Evolutionary conservation across 2,329 filamentous ascomycete species (phyloP).

Genomic region (Pseudogymnoascus sp.): DNA sequence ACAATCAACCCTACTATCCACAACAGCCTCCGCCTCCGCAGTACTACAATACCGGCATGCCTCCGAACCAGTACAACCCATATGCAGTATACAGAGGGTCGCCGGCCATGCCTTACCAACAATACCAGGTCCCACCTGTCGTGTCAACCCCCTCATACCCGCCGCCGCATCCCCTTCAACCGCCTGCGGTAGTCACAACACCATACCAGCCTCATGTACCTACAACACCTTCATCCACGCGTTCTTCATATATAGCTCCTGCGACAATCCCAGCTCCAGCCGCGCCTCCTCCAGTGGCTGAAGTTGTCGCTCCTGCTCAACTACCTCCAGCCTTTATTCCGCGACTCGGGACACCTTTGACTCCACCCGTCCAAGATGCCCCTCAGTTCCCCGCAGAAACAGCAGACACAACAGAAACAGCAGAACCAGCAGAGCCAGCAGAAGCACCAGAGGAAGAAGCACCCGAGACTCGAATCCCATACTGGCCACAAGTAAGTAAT

Average conservation of each 20-base stretch:
- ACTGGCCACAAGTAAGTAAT: conserved; percentile 22
- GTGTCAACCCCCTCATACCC: conserved; percentile 38
- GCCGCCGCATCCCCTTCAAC: conserved; percentile 29
- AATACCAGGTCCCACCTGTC: conserved; percentile 39
- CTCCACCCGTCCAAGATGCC: not conserved
- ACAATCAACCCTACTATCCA: conserved; percentile 42
- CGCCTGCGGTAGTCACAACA: conserved; percentile 45
- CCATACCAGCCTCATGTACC: conserved; percentile 47
- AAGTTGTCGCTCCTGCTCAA: conserved; percentile 26
- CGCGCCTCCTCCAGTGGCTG: conserved; percentile 38
- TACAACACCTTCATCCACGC: conserved; percentile 31
- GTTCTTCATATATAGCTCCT: conserved; percentile 22
- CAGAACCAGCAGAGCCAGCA: not conserved
- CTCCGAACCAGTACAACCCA: conserved; percentile 39
- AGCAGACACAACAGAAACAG: too few relatives aligned
- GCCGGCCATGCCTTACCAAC: conserved; percentile 42
- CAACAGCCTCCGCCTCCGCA: conserved; percentile 50
- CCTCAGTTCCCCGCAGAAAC: not conserved
- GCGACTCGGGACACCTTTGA: not conserved
- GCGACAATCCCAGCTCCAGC: conserved; percentile 34
- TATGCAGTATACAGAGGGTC: conserved; percentile 42
- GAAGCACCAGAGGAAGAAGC: conserved; percentile 19
- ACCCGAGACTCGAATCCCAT: conserved; percentile 46
- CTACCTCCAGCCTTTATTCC: conserved; percentile 23
- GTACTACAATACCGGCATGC: conserved; percentile 46